These are phyloP conservation scores for Aspergillus versicolor DNA, from an alignment of 2,329 filamentous ascomycete species.

Conservation along the genomic window DNA sequence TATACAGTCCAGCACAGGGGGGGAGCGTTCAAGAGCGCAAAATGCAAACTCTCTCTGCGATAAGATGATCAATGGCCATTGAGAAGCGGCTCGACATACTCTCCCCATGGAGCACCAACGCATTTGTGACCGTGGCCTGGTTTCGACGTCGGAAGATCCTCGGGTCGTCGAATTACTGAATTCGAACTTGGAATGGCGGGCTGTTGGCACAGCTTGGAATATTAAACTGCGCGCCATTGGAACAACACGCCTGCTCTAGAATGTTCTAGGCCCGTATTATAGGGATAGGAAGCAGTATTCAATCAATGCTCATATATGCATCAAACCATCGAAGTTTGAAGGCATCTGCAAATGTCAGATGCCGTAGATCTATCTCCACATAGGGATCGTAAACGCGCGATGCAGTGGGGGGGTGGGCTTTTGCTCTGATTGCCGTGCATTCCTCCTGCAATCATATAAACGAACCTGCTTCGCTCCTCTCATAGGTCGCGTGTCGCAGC, in stretches of 20 bases:
- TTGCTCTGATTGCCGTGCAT: background rate
- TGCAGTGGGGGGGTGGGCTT: background rate
- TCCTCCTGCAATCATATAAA: background rate
- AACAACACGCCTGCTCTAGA: background rate
- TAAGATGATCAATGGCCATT: background rate
- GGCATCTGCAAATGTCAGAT: background rate
- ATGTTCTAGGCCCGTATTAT: background rate
- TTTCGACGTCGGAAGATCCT: background rate
- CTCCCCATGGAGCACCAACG: background rate
- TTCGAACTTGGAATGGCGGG: background rate
- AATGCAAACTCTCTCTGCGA: background rate
- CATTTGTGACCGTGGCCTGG: background rate
- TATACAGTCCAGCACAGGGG: background rate
- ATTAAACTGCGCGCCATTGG: no score
- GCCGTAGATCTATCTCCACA: background rate
- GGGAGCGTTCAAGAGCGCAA: background rate
- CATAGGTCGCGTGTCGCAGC: background rate
- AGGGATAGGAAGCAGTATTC: background rate
- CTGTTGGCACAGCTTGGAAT: no score
- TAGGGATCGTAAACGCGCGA: background rate
- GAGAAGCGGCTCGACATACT: background rate
- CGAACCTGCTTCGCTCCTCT: background rate
- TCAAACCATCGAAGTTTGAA: background rate
- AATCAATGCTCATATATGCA: background rate
- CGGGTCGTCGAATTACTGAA: background rate